Evolutionary conservation across 2,329 filamentous ascomycete species (phyloP).

Genomic region (Talaromyces funiculosus): DNA sequence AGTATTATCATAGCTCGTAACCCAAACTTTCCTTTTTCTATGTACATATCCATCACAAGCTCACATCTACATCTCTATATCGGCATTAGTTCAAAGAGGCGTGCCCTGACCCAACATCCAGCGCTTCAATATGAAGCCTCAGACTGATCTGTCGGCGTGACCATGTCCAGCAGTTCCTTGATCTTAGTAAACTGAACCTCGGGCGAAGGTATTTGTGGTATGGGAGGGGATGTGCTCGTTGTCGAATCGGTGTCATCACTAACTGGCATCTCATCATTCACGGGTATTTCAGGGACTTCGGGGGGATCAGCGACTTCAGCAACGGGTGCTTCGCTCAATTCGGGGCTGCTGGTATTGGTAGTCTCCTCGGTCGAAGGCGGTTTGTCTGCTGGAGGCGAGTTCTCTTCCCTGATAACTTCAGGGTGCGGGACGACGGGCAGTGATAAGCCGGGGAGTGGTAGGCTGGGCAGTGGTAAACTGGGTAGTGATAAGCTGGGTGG

Average conservation of each 20-base stretch:
- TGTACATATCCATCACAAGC: neutral
- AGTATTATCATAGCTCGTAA: neutral
- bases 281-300: neutral
- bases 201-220: neutral
- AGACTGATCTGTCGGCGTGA: neutral
- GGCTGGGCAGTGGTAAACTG: too few relatives aligned
- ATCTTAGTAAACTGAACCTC: neutral
- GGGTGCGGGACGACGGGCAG: slow-evolving; percentile 1
- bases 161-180: neutral
- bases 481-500: too few relatives aligned
- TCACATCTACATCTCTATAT: too few relatives aligned
- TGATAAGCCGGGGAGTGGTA: too few relatives aligned
- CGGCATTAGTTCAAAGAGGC: too few relatives aligned
- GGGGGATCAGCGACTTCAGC: neutral
- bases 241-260: neutral
- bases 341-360: neutral
- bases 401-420: neutral
- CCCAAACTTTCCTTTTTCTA: neutral
- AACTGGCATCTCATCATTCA: neutral
- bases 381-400: neutral
- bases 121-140: neutral
- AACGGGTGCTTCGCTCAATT: neutral
- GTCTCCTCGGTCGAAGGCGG: neutral
- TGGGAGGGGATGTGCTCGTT: neutral
- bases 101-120: too few relatives aligned